These are phyloP conservation scores for Sclerospora graminicola DNA, from an alignment of 352 stramenopile species.

Conservation along the genomic window DNA sequence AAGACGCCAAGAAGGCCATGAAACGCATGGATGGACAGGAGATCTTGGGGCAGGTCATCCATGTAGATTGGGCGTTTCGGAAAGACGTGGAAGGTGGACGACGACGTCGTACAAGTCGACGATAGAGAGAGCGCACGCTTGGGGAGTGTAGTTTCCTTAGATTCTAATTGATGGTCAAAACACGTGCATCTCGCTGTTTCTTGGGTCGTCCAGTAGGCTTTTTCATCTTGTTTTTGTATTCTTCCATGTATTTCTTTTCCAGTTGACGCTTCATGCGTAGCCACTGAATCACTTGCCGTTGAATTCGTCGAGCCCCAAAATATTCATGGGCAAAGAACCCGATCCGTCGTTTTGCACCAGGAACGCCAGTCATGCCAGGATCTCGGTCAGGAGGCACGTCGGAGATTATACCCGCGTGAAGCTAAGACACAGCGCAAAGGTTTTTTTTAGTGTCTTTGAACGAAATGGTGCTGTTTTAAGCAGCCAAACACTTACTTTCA, in stretches of 20 bases:
- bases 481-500: conserved; percentile 40
- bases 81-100: conserved; percentile 35
- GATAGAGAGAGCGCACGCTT: conserved; percentile 26
- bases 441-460: no score
- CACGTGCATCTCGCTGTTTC: conserved; percentile 59
- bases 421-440: conserved; percentile 1
- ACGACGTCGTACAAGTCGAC: conserved; percentile 28
- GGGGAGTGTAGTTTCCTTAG: no score
- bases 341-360: conserved; percentile 23
- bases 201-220: conserved; percentile 66
- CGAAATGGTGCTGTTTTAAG: no score
- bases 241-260: conserved; percentile 63
- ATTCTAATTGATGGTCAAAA: conserved; percentile 60
- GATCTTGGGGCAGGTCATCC: conserved; percentile 84
- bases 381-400: conserved; percentile 31
- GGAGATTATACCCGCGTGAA: conserved; percentile 33
- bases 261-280: conserved; percentile 58
- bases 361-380: conserved; percentile 4
- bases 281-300: conserved; percentile 46
- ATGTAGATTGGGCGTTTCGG: conserved; percentile 92
- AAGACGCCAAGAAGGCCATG: conserved; percentile 87
- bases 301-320: conserved; percentile 49
- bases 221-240: conserved; percentile 85
- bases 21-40: conserved; percentile 88
- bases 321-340: conserved; percentile 64